These are phyloP conservation scores for Cytospora mali DNA, from an alignment of 2,329 filamentous ascomycete genomes.

Conservation along the genomic window DNA sequence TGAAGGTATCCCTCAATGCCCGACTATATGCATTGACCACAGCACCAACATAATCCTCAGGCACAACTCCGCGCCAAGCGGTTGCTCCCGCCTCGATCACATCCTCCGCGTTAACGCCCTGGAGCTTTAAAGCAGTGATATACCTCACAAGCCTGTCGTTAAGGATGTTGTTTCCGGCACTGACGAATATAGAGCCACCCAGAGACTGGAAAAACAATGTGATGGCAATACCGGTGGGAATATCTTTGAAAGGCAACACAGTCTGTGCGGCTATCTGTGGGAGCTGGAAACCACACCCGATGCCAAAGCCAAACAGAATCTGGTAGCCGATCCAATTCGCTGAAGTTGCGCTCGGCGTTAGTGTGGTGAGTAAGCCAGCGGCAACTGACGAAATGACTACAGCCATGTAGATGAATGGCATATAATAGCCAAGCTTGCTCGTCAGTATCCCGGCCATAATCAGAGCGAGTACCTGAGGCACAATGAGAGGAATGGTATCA, in stretches of 20 bases:
- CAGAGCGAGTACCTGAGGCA: slow-evolving; percentile 30
- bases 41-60: not conserved
- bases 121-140: not conserved
- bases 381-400: slow-evolving; percentile 40
- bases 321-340: slow-evolving; percentile 41
- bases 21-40: not conserved
- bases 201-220: slow-evolving; percentile 6
- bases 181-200: slow-evolving; percentile 49
- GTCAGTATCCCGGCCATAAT: slow-evolving; percentile 30
- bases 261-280: not conserved
- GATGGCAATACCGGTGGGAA: slow-evolving; percentile 4
- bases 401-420: slow-evolving; percentile 32
- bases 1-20: not conserved
- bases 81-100: slow-evolving; percentile 2
- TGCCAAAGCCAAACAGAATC: slow-evolving; percentile 32
- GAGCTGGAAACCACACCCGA: not conserved
- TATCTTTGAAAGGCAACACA: not conserved
- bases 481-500: slow-evolving; percentile 33
- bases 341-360: slow-evolving; percentile 37
- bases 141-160: slow-evolving; percentile 37
- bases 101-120: not conserved
- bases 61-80: not conserved
- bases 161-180: slow-evolving; percentile 47
- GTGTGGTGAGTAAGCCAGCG: slow-evolving; percentile 41
- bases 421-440: slow-evolving; percentile 31